phyloP scores from a whole-genome alignment of 306 rosid species.

The Clitoria ternatea region DNA sequence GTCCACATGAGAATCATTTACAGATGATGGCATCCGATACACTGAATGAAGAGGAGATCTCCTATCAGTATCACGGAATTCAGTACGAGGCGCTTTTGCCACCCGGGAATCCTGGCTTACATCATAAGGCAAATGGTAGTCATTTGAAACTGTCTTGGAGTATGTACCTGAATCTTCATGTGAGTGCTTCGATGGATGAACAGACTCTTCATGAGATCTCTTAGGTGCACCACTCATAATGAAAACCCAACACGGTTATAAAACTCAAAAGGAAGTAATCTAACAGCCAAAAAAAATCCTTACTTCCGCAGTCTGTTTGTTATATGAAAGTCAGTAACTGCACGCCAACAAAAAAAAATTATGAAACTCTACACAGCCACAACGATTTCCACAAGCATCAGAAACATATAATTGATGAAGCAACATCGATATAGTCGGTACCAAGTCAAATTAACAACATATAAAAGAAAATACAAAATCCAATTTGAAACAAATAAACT shows the following conservation, averaged over 20 bases:
- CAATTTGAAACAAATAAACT: not conserved
- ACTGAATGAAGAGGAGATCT: constrained; percentile 61
- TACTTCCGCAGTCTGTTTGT: not conserved
- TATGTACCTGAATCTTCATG: constrained; percentile 62
- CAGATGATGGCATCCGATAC: constrained; percentile 45
- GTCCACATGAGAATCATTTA: constrained; percentile 48
- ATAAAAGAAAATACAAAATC: not conserved
- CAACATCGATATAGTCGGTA: not conserved
- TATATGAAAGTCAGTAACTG: constrained; percentile 9
- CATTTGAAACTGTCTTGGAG: constrained; percentile 53
- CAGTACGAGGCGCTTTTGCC: constrained; percentile 53
- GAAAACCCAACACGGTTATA: constrained; percentile 23
- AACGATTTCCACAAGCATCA: not conserved
- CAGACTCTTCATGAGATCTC: constrained; percentile 74
- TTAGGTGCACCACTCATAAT: constrained; percentile 76
- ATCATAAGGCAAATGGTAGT: constrained; percentile 57
- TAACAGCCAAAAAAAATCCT: constrained; percentile 17
- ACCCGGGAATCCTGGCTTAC: constrained; percentile 49
- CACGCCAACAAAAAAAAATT: constrained; percentile 19
- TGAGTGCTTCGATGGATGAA: constrained; percentile 60
- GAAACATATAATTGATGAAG: not conserved
- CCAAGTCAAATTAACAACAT: constrained; percentile 8
- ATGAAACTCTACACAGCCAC: not conserved
- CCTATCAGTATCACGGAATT: constrained; percentile 67
- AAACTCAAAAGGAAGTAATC: constrained; percentile 23